Evolutionary conservation across 805 yeast species (phyloP), one percentile per base, ranked within the genome.

Genomic region (Candida schatavii): DNA sequence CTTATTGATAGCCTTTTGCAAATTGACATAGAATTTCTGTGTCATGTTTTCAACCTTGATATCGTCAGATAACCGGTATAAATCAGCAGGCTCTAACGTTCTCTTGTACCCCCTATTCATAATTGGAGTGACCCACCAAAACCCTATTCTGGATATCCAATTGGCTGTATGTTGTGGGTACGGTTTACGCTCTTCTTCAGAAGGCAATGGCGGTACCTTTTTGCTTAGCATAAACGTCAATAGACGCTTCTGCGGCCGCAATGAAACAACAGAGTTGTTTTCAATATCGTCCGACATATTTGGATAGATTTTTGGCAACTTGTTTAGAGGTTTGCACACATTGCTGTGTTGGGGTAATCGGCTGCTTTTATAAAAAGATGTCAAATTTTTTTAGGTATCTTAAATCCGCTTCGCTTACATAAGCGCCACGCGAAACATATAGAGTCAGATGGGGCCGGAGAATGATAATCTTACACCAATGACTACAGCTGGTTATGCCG

Each of bases 111-210:
- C 93, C 5, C 76, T 75, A 13, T 61, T 63, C 68, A 86, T 61
- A 31, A 85, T 51, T 0, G 89, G 89, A 20, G 62, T 52, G 35
- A 85, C 60, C 90, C 91, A 86, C 78, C 82, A 73, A 56, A 84
- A 80, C 50, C 80, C 75, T 0, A 70, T 36, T 48, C 62, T 62
- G 11, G 72, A 68, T 9, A 80, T 5, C 22, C 59, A 31, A 40
- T 72, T 72, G 13, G 73, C 66, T 10, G 54, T 48, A 22, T 51
- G 44, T 40, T 57, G 63, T 0, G 85, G 85, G 52, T 66, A 80
- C 4, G 49, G 54, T 11, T 42, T 54, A 42, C 86, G 57, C 46
- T 79, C 81, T 1, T 74, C 75, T 18, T 71, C 73, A 1, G 64
- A 46, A 0, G 85, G 84, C 0, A 80, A 52, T 2, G 75, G 75